phyloP scores from a whole-genome alignment of 768 basidiomycete genomes.

The Tricholomella constricta region DNA sequence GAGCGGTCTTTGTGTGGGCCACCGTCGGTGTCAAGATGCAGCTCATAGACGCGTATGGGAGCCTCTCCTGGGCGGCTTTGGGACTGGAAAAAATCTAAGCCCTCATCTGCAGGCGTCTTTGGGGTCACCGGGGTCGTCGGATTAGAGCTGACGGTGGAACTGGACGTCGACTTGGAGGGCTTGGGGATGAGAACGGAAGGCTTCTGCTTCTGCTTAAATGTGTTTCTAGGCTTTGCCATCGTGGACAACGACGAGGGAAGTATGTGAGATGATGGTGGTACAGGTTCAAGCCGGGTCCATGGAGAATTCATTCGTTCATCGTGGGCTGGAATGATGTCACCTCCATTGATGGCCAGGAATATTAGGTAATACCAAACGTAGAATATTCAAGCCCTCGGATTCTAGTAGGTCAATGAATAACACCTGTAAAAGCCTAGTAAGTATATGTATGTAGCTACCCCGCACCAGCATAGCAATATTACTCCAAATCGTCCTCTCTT shows the following conservation, averaged over 20 bases:
- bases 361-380: slow-evolving; percentile 17
- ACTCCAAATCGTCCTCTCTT: slow-evolving; percentile 8
- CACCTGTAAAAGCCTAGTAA: slow-evolving; percentile 14
- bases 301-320: neutral
- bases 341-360: neutral
- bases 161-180: slow-evolving; percentile 24
- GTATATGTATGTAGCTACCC: slow-evolving; percentile 12
- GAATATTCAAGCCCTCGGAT: slow-evolving; percentile 8
- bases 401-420: slow-evolving; percentile 6
- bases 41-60: slow-evolving; percentile 83
- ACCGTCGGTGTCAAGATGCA: slow-evolving; percentile 86
- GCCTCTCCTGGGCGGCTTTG: slow-evolving; percentile 50
- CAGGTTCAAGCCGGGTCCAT: slow-evolving; percentile 11
- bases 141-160: slow-evolving; percentile 21
- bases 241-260: slow-evolving; percentile 6
- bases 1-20: slow-evolving; percentile 85
- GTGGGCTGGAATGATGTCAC: slow-evolving; percentile 17
- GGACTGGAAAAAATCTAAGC: slow-evolving; percentile 82
- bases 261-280: slow-evolving; percentile 15
- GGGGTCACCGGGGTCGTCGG: slow-evolving; percentile 53
- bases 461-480: slow-evolving; percentile 9
- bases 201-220: slow-evolving; percentile 24
- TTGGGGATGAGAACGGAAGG: slow-evolving; percentile 33
- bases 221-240: slow-evolving; percentile 29
- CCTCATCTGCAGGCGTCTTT: slow-evolving; percentile 92